Evolutionary conservation across 805 yeast species (phyloP).

Genomic region (Saturnispora saitoi): DNA sequence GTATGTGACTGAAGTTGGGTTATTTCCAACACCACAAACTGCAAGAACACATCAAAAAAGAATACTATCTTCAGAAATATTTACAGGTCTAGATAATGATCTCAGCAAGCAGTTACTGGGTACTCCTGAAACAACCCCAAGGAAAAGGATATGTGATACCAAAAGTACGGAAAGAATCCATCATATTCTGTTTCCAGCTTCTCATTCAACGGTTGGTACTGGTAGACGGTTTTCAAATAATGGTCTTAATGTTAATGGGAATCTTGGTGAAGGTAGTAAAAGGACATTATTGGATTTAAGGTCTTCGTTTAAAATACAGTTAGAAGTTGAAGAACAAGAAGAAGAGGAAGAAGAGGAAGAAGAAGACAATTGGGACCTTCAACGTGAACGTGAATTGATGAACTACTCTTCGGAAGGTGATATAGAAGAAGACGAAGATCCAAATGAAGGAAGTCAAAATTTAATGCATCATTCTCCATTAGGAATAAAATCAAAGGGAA

Average conservation of each 20-base stretch:
- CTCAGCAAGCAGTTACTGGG: background rate
- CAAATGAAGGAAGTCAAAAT: slow-evolving; percentile 1
- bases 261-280: background rate
- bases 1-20: background rate
- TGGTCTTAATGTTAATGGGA: background rate
- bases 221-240: slow-evolving; percentile 17
- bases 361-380: background rate
- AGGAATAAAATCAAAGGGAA: background rate
- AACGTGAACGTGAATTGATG: slow-evolving; percentile 1
- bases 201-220: slow-evolving; percentile 26
- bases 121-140: slow-evolving; percentile 15
- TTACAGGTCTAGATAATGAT: background rate
- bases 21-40: slow-evolving; percentile 12
- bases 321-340: slow-evolving; percentile 22
- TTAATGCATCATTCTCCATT: slow-evolving; percentile 10
- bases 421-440: background rate
- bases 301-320: slow-evolving; percentile 16
- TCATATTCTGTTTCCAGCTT: slow-evolving; percentile 20
- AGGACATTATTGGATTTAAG: slow-evolving; percentile 16
- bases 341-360: slow-evolving; percentile 3
- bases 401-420: background rate
- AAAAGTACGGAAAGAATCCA: slow-evolving; percentile 2
- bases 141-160: slow-evolving; percentile 7
- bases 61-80: background rate
- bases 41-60: slow-evolving; percentile 1